Conservation (phyloP, 306 rosid genomes). For the Leucaena leucocephala region DNA sequence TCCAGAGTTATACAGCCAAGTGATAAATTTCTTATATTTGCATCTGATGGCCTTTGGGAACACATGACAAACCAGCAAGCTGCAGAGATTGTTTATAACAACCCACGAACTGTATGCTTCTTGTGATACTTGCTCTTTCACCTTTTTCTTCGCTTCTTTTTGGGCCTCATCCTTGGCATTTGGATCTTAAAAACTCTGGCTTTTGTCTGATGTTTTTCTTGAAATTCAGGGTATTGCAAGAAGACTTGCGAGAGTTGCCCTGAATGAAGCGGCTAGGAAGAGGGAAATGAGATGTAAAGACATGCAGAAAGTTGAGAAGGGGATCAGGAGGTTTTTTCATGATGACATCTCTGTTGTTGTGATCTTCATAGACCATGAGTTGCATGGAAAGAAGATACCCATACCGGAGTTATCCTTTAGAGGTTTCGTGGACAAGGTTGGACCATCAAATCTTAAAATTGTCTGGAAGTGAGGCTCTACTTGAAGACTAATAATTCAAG, state of each 20-base stretch:
- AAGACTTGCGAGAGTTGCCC: constrained; percentile 63
- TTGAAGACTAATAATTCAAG: not conserved
- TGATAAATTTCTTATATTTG: constrained; percentile 78
- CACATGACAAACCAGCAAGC: constrained; percentile 80
- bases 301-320: constrained; percentile 66
- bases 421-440: constrained; percentile 71
- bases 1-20: constrained; percentile 62
- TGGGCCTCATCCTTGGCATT: not conserved
- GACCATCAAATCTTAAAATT: constrained; percentile 66
- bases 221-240: constrained; percentile 73
- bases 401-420: constrained; percentile 74
- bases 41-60: constrained; percentile 95
- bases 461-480: not conserved
- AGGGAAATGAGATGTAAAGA: constrained; percentile 70
- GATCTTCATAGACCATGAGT: constrained; percentile 72
- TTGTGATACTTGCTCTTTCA: not conserved
- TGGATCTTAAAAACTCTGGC: not conserved
- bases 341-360: constrained; percentile 85
- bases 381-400: constrained; percentile 44
- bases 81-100: constrained; percentile 67
- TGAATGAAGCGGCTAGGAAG: constrained; percentile 72
- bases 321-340: constrained; percentile 67
- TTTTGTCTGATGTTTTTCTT: constrained; percentile 7
- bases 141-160: not conserved
- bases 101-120: constrained; percentile 63